phyloP scores from a whole-genome alignment of 2,329 filamentous ascomycete species.

The Stemphylium vesicarium region DNA sequence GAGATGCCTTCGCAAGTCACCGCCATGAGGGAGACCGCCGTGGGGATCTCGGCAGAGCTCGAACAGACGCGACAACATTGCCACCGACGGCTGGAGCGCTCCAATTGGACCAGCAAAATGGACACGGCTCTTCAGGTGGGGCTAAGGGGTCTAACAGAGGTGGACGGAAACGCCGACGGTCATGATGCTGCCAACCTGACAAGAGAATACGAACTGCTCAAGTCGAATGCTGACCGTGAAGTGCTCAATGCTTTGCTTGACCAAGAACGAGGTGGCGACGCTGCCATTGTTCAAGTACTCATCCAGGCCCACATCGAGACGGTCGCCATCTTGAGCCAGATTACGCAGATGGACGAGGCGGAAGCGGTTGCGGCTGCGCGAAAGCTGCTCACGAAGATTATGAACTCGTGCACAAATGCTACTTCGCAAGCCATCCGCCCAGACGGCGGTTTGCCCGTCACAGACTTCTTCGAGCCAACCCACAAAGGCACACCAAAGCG shows the following conservation, averaged over 20 bases:
- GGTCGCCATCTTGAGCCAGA: conserved; percentile 79
- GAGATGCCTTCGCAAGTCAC: conserved; percentile 65
- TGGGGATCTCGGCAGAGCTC: conserved; percentile 86
- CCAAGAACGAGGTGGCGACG: conserved; percentile 81
- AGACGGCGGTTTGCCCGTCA: conserved; percentile 70
- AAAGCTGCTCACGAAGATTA: conserved; percentile 75
- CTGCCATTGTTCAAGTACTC: conserved; percentile 78
- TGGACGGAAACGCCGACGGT: conserved; percentile 68
- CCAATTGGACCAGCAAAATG: conserved; percentile 84
- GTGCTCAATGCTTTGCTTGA: conserved; percentile 78
- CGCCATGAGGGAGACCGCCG: conserved; percentile 84
- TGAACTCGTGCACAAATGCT: conserved; percentile 76
- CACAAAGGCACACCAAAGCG: conserved; percentile 80
- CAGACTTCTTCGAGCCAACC: conserved; percentile 71
- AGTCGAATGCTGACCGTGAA: conserved; percentile 81
- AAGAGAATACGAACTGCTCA: conserved; percentile 85
- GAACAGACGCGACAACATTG: conserved; percentile 90
- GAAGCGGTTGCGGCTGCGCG: conserved; percentile 83
- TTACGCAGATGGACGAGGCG: conserved; percentile 80
- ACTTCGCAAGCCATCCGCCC: conserved; percentile 88
- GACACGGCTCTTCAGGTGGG: conserved; percentile 89
- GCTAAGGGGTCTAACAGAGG: conserved; percentile 75
- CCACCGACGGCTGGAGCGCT: conserved; percentile 80
- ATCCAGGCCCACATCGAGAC: conserved; percentile 93
- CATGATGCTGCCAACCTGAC: conserved; percentile 74